Evolutionary conservation across 805 yeast species (phyloP).

Genomic region (Cyberlindnera meyerae): DNA sequence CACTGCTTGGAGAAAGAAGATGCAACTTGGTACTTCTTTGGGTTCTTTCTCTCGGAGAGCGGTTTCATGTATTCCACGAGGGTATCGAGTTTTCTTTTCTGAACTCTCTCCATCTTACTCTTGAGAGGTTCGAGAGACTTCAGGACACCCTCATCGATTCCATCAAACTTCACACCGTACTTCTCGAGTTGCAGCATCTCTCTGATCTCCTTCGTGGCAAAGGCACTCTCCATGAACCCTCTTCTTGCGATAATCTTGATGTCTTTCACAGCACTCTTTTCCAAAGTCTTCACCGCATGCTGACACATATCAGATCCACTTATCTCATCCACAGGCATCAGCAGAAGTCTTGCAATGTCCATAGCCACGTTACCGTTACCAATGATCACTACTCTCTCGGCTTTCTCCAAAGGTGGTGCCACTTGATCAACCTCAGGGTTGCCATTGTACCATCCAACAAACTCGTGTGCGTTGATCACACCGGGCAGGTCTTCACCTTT

Average conservation of each 20-base stretch:
- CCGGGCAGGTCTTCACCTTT: conserved; percentile 54
- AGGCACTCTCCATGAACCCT: conserved; percentile 81
- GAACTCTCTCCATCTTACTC: conserved; percentile 46
- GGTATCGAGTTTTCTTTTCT: conserved; percentile 62
- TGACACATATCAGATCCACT: conserved; percentile 65
- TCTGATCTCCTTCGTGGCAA: conserved; percentile 87
- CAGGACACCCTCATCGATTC: conserved; percentile 37
- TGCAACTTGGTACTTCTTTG: conserved; percentile 19
- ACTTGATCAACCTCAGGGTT: conserved; percentile 52
- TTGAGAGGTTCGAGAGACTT: conserved; percentile 46
- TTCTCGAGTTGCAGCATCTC: conserved; percentile 65
- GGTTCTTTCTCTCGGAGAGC: conserved; percentile 21
- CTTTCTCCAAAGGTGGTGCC: conserved; percentile 55
- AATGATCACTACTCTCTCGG: conserved; percentile 68
- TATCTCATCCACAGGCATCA: conserved; percentile 59
- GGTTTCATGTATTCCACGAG: conserved; percentile 47
- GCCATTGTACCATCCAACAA: conserved; percentile 97
- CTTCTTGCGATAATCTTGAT: conserved; percentile 81
- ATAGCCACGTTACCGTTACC: conserved; percentile 97
- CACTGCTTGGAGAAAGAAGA: conserved; percentile 34
- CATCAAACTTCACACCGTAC: conserved; percentile 43
- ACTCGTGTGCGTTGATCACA: conserved; percentile 73
- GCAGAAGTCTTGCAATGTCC: conserved; percentile 77
- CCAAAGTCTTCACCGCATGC: conserved; percentile 52
- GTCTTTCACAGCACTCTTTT: conserved; percentile 47